A percentile compares a stretch with the other conserved stretches of the same genome.
phyloP scores from a whole-genome alignment of 768 basidiomycete genomes.

The Russula ochroleuca region DNA sequence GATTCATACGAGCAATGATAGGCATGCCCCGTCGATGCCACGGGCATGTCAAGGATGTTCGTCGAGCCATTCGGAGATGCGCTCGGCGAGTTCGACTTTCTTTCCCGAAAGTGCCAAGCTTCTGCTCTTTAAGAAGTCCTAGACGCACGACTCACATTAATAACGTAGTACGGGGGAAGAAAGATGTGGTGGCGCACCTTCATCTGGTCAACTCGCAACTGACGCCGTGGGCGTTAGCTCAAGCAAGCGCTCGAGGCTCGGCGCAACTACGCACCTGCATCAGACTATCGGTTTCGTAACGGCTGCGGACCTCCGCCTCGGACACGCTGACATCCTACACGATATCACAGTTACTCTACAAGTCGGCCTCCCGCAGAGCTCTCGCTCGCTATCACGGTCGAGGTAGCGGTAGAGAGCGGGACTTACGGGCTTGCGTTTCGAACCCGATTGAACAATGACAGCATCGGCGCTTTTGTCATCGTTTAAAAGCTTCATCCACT shows the following conservation, averaged over 20 bases:
- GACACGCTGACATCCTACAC: constrained; percentile 57
- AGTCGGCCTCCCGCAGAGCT: background rate
- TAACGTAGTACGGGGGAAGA: background rate
- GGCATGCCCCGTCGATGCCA: background rate
- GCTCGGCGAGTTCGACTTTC: constrained; percentile 67
- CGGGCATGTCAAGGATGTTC: constrained; percentile 29
- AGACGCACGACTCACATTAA: constrained; percentile 18
- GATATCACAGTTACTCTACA: constrained; percentile 4
- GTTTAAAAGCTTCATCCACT: constrained; percentile 63
- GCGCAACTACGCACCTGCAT: constrained; percentile 50
- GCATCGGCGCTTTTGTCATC: constrained; percentile 61
- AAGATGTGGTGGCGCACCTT: constrained; percentile 47
- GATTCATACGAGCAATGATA: background rate
- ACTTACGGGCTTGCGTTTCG: constrained; percentile 72
- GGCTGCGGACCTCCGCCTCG: constrained; percentile 69
- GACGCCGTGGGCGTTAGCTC: constrained; percentile 5
- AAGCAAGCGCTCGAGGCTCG: constrained; percentile 14
- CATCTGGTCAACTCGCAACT: constrained; percentile 76
- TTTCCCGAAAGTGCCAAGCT: constrained; percentile 58
- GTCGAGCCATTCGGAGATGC: constrained; percentile 60
- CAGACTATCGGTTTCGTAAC: constrained; percentile 54
- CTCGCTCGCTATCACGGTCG: background rate
- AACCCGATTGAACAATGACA: constrained; percentile 45
- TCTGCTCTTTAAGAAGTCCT: constrained; percentile 75
- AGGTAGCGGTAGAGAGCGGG: background rate